A percentile compares a stretch with the other conserved stretches of the same genome.
phyloP scores from a whole-genome alignment of 805 yeast species.

The Helenozyma baotianmanensis region DNA sequence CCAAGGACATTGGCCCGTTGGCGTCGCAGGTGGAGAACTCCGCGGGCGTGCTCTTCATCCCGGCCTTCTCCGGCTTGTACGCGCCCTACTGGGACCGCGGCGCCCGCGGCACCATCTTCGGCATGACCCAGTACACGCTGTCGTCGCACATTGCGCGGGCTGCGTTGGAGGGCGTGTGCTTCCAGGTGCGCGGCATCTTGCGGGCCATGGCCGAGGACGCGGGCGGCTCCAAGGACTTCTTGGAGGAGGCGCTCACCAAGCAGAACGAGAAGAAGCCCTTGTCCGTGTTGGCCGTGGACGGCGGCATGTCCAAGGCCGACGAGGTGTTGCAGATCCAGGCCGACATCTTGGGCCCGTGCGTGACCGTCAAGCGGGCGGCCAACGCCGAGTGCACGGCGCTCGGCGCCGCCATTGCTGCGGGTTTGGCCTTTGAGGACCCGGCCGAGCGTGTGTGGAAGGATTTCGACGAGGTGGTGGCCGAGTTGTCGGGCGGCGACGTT shows the following conservation, averaged over 20 bases:
- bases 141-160: constrained; percentile 91
- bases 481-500: constrained; percentile 30
- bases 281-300: constrained; percentile 73
- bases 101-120: constrained; percentile 89
- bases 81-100: constrained; percentile 96
- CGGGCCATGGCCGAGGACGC: constrained; percentile 87
- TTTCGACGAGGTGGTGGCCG: constrained; percentile 58
- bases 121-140: constrained; percentile 89
- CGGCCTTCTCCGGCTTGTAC: constrained; percentile 90
- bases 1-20: constrained; percentile 86
- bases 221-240: constrained; percentile 54
- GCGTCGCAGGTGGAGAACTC: constrained; percentile 77
- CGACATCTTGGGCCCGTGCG: constrained; percentile 84
- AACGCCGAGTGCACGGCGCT: constrained; percentile 90
- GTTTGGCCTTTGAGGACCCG: constrained; percentile 49
- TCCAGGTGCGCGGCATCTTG: constrained; percentile 85
- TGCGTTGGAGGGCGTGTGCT: constrained; percentile 92
- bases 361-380: constrained; percentile 72
- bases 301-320: constrained; percentile 90
- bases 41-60: constrained; percentile 92
- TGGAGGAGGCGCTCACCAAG: constrained; percentile 47
- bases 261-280: constrained; percentile 44
- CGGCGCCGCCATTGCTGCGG: constrained; percentile 96
- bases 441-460: constrained; percentile 68
- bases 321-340: constrained; percentile 94